Conservation (phyloP, 2,329 filamentous ascomycete genomes). For the Phialophora chinensis region DNA sequence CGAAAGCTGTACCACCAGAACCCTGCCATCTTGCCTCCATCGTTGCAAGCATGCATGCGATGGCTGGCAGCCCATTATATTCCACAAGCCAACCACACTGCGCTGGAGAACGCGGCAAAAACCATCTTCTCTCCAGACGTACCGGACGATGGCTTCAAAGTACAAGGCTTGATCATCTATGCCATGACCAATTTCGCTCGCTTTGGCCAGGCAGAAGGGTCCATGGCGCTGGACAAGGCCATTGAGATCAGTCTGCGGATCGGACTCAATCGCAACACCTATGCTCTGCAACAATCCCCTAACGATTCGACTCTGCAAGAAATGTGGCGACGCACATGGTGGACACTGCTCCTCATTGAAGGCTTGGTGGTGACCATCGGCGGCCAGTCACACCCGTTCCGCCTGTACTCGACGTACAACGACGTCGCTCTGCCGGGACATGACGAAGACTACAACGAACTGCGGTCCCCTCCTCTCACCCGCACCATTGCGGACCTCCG, state of each 20-base stretch:
- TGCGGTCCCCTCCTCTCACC: constrained; percentile 63
- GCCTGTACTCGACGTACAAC: constrained; percentile 71
- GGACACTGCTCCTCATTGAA: constrained; percentile 82
- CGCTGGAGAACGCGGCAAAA: constrained; percentile 41
- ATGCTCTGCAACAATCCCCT: constrained; percentile 45
- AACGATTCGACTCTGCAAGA: constrained; percentile 77
- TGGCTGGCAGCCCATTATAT: constrained; percentile 64
- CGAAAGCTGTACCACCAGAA: constrained; percentile 45
- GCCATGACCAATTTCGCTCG: constrained; percentile 46
- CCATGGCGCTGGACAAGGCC: constrained; percentile 62
- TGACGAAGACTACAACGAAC: constrained; percentile 65
- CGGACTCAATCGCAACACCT: constrained; percentile 73
- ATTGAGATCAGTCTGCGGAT: constrained; percentile 76
- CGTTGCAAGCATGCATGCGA: constrained; percentile 61
- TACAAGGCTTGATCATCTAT: constrained; percentile 48
- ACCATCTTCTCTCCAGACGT: constrained; percentile 39
- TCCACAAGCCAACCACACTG: constrained; percentile 45
- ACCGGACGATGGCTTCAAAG: constrained; percentile 44
- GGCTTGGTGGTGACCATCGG: constrained; percentile 79
- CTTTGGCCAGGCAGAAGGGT: constrained; percentile 45
- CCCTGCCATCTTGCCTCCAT: constrained; percentile 51
- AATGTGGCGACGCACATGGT: constrained; percentile 88
- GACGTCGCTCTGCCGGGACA: constrained; percentile 81
- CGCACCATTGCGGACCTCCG: constrained; percentile 64
- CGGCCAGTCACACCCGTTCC: constrained; percentile 39